Conservation (phyloP, 1,284 basidiomycete species). For the Austropuccinia psidii region DNA sequence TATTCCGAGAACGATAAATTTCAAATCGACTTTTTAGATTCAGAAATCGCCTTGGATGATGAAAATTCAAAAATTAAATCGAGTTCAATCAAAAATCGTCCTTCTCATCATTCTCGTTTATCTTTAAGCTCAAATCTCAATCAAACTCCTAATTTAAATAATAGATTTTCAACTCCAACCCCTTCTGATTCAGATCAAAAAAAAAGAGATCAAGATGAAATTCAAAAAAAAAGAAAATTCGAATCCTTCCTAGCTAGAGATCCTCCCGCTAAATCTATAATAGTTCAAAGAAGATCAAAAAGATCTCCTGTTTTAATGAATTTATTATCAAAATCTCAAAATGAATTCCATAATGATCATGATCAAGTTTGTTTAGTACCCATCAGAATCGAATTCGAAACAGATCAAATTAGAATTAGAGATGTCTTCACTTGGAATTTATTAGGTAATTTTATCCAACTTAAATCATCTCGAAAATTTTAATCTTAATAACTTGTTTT, state of each 20-base stretch:
- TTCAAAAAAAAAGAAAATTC: conserved; percentile 8
- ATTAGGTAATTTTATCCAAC: conserved; percentile 53
- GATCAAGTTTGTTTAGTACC: conserved; percentile 60
- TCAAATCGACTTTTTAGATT: conserved; percentile 55
- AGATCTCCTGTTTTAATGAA: not conserved
- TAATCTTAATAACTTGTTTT: not conserved
- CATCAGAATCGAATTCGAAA: conserved; percentile 89
- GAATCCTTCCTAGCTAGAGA: conserved; percentile 73
- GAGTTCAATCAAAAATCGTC: not conserved
- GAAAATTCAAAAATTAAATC: not conserved
- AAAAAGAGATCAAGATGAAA: not conserved
- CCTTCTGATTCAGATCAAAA: not conserved
- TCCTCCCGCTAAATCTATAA: conserved; percentile 71
- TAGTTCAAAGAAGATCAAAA: conserved; percentile 50
- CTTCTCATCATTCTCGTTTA: not conserved
- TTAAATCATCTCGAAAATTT: not conserved
- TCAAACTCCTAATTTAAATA: not conserved
- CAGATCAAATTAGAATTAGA: conserved; percentile 78
- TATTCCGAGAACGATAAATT: conserved; percentile 69
- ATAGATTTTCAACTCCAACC: not conserved
- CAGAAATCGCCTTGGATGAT: conserved; percentile 26
- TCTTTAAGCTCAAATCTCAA: conserved; percentile 1
- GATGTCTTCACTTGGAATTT: conserved; percentile 98
- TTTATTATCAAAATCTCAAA: not conserved
- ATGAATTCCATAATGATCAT: conserved; percentile 56